Evolutionary conservation across 2,329 filamentous ascomycete species (phyloP), one percentile per base, ranked within the genome.

Genomic region (Aspergillus uvarum): DNA sequence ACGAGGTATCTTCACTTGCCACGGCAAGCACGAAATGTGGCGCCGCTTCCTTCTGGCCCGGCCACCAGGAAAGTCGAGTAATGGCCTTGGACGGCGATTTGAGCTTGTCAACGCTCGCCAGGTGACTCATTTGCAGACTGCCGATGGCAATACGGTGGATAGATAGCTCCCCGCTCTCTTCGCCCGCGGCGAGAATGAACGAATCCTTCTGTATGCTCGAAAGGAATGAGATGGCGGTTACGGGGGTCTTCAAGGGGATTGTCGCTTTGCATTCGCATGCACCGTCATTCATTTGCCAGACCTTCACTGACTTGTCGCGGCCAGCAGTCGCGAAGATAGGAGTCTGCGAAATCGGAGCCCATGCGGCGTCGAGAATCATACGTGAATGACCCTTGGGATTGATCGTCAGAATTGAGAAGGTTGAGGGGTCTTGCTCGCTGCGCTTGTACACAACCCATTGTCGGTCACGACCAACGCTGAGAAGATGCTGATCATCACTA

Each of bases 321-420:
- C 93, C 92, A 1, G 93, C 94, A 0, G 95, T 99, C 12, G 90
- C 89, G 75, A 99, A 99, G 29, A 83, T 74, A 5, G 76, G 67
- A 8, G 73, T 70, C 7, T 71, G 70, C 6, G 71, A 59, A 0
- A 66, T 47, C 1, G 89, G 89, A 1, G 89, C 88, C 94, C 95
- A 99, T 2, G 90, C 86, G 1, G 87, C 90, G 71, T 92, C 92
- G 14, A 98, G 82, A 50, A 99, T 93, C 92, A 99, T 98, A 60
- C 95, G 83, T 4, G 89, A 83, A 74, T 99, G 95, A 0, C 91
- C 94, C 76, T 96, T 97, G 1, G 87, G 85, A 68, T 96, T 92
- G 2, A 84, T 80, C 62, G 87, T 80, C 44, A 85, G 74, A 3
- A 89, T 79, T 24, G 74, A 77, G 69, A 90, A 97, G 14, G 71